Evolutionary conservation across 495 filamentous ascomycete species (phyloP).

Genomic region (Aspergillus carlsbadensis): DNA sequence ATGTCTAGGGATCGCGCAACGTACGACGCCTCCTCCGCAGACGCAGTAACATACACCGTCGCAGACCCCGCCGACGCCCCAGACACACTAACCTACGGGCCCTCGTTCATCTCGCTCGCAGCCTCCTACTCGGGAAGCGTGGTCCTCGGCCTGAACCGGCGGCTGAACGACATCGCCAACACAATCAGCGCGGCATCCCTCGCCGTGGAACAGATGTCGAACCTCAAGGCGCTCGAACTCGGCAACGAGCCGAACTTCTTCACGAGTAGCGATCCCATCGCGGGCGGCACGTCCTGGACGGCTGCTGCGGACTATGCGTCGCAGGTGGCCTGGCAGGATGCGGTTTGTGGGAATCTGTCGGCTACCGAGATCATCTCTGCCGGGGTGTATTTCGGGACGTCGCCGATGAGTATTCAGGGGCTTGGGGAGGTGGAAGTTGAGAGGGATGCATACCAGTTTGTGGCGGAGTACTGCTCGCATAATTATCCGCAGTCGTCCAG

Average conservation of each 20-base stretch:
- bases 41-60: constrained; percentile 58
- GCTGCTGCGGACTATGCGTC: constrained; percentile 52
- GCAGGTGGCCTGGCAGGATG: constrained; percentile 54
- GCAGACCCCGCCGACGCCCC: constrained; percentile 52
- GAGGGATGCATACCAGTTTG: constrained; percentile 45
- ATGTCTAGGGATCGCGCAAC: constrained; percentile 47
- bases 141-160: constrained; percentile 57
- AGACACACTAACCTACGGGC: constrained; percentile 53
- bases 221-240: constrained; percentile 57
- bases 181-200: constrained; percentile 54
- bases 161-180: constrained; percentile 54
- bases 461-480: constrained; percentile 56
- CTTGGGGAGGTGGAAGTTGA: constrained; percentile 50
- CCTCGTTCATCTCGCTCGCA: constrained; percentile 54
- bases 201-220: constrained; percentile 43
- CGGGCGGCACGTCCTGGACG: constrained; percentile 50
- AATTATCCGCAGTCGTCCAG: constrained; percentile 58
- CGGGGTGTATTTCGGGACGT: constrained; percentile 56
- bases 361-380: constrained; percentile 51
- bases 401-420: constrained; percentile 49
- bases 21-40: constrained; percentile 49
- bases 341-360: constrained; percentile 48
- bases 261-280: constrained; percentile 45
- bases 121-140: constrained; percentile 51
- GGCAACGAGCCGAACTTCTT: constrained; percentile 60